Base-by-base conservation (phyloP, 257 asterid genomes). In the Handroanthus guayacan region DNA sequence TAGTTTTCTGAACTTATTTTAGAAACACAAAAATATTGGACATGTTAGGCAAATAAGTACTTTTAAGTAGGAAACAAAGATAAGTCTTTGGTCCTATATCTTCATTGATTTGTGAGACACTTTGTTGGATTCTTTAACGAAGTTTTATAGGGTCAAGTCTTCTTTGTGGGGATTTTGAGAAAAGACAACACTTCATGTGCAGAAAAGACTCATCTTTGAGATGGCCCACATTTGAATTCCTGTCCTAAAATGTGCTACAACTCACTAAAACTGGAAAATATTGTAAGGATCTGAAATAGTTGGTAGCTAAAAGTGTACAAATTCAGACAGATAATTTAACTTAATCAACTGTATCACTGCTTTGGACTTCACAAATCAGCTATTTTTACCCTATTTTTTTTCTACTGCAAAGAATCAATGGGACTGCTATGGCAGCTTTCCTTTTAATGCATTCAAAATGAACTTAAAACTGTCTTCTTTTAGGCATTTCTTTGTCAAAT, bases 191-290 rank as follows among this genome's bases (percentile, higher is more conserved):
- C 83, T 75, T 64, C 80, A 82, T 84, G 86, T 78, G 75, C 69
- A 82, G 87, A 76, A 88, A 82, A 86, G 89, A 80, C 89, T 73
- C 79, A 47, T 80, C 84, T 66, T 79, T 84, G 77, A 78, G 47
- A 69, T 78, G 94, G 86, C 92, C 96, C 92, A 82, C 94, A 57
- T 75, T 83, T 77, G 89, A 88, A 87, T 82, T 87, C 81, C 86
- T 90, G 96, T 86, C 92, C 86, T 74, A 75, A 61, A 69, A 86
- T 76, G 80, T 62, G 76, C 62, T 77, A 62, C 63, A 67, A 41
- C 70, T 78, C 78, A 60, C 77, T 74, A 54, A 34, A 55, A 69
- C 70, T 79, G 71, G 44, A 67, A 68, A 47, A 3, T 1, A 10
- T n/a, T 73, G 66, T 51, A 44, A 67, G 64, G 45, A 57, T 65